Conservation (phyloP, 371 early-diverging fungal genomes). For the Saksenaea vasiformis region DNA sequence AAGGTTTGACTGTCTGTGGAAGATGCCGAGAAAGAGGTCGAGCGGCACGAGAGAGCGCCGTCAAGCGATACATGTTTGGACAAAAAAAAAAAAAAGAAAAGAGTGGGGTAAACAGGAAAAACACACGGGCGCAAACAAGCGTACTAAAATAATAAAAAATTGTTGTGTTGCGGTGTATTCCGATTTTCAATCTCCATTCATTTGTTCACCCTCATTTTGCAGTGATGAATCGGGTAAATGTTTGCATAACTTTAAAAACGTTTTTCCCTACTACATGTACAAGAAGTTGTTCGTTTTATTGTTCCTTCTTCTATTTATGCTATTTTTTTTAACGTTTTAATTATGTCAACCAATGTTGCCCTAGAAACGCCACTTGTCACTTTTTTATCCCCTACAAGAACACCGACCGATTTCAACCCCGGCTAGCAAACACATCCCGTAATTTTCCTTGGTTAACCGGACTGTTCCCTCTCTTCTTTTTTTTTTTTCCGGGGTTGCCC, state of each 20-base stretch:
- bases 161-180: constrained; percentile 3
- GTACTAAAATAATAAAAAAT: neutral
- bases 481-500: neutral
- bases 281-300: neutral
- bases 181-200: constrained; percentile 4
- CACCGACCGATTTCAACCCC: constrained; percentile 3
- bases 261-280: neutral
- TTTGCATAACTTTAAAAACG: neutral
- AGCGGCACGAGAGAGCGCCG: constrained; percentile 24
- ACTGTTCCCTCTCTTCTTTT: neutral
- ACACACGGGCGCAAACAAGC: neutral
- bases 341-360: neutral
- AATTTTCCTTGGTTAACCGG: neutral
- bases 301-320: neutral
- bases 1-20: constrained; percentile 8
- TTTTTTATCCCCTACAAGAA: neutral
- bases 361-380: neutral
- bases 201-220: neutral
- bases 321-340: neutral
- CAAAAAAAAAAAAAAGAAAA: constrained; percentile 3
- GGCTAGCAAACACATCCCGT: neutral
- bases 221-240: constrained; percentile 1
- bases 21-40: constrained; percentile 12
- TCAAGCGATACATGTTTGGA: constrained; percentile 22
- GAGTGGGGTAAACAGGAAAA: constrained; percentile 11